Evolutionary conservation across 2,329 filamentous ascomycete genomes (phyloP).

Genomic region (Claviceps maximensis): DNA sequence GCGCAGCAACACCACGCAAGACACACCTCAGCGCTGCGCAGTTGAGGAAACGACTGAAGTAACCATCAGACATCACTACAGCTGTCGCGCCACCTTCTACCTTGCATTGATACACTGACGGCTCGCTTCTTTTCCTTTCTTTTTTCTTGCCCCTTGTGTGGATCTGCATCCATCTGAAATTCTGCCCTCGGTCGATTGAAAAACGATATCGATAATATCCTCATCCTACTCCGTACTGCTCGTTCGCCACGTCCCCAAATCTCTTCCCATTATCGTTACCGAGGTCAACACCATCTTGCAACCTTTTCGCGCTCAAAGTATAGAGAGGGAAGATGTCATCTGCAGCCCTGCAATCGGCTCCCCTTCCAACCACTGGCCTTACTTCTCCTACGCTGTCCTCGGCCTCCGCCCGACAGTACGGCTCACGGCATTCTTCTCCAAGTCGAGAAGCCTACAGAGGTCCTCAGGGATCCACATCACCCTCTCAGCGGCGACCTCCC

Average conservation of each 20-base stretch:
- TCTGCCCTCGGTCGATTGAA: not conserved
- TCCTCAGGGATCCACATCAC: conserved; percentile 31
- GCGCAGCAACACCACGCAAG: conserved; percentile 4
- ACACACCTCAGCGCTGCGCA: conserved; percentile 3
- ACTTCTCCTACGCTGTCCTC: conserved; percentile 36
- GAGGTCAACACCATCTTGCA: conserved; percentile 4
- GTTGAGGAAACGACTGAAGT: conserved; percentile 2
- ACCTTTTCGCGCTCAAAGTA: conserved; percentile 1
- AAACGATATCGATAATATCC: not conserved
- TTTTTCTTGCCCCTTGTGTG: not conserved
- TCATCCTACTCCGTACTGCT: not conserved
- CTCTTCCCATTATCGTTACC: not conserved
- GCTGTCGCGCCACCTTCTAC: conserved; percentile 1
- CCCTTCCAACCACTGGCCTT: conserved; percentile 40
- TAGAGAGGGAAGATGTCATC: conserved; percentile 28
- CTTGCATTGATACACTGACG: conserved; percentile 1
- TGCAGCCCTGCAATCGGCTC: conserved; percentile 47
- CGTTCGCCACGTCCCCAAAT: not conserved
- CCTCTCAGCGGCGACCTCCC: conserved; percentile 38
- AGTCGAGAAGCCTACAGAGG: conserved; percentile 45
- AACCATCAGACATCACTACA: conserved; percentile 1
- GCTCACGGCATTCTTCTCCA: conserved; percentile 37
- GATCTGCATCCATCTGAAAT: not conserved
- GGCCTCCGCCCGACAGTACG: conserved; percentile 37
- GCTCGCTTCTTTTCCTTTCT: not conserved